These are phyloP conservation scores for Ceratocystis albifundus DNA, from an alignment of 2,329 filamentous ascomycete genomes.

Conservation along the genomic window DNA sequence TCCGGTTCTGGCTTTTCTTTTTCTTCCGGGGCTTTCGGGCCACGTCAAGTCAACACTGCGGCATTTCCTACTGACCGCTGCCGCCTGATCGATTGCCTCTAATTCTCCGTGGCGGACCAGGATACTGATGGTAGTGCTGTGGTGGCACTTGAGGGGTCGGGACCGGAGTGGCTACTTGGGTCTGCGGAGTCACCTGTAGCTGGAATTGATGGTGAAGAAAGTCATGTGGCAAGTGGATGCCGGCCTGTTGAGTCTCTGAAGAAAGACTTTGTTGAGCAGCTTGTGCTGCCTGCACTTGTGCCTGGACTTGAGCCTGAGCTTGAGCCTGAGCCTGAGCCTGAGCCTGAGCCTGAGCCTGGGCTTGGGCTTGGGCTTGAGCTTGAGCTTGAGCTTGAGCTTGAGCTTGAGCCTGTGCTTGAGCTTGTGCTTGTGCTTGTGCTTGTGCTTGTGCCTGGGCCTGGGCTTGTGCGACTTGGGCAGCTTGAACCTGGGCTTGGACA, in stretches of 20 bases:
- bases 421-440: background rate
- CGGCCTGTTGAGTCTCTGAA: slow-evolving; percentile 8
- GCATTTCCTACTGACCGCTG: background rate
- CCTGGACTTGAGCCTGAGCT: slow-evolving; percentile 27
- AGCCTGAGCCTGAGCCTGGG: slow-evolving; percentile 13
- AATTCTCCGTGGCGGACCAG: slow-evolving; percentile 16
- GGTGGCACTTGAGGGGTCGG: slow-evolving; percentile 15
- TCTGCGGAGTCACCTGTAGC: slow-evolving; percentile 15
- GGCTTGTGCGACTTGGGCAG: slow-evolving; percentile 9
- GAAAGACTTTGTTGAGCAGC: slow-evolving; percentile 22
- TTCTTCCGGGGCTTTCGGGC: background rate
- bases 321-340: slow-evolving; percentile 19
- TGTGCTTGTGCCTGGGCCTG: background rate
- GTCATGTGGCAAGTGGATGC: slow-evolving; percentile 10
- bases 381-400: slow-evolving; percentile 15
- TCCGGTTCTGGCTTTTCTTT: slow-evolving; percentile 2
- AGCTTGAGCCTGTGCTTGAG: slow-evolving; percentile 12
- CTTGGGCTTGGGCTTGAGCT: slow-evolving; percentile 11
- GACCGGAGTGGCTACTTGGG: slow-evolving; percentile 6
- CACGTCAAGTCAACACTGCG: background rate
- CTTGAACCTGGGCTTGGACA: background rate
- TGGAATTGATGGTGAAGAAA: slow-evolving; percentile 22
- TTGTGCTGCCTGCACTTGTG: slow-evolving; percentile 23
- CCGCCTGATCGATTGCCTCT: background rate
- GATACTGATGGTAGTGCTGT: slow-evolving; percentile 19